Base-by-base conservation (phyloP, 2,329 filamentous ascomycete species). In the Exophiala sp. region DNA sequence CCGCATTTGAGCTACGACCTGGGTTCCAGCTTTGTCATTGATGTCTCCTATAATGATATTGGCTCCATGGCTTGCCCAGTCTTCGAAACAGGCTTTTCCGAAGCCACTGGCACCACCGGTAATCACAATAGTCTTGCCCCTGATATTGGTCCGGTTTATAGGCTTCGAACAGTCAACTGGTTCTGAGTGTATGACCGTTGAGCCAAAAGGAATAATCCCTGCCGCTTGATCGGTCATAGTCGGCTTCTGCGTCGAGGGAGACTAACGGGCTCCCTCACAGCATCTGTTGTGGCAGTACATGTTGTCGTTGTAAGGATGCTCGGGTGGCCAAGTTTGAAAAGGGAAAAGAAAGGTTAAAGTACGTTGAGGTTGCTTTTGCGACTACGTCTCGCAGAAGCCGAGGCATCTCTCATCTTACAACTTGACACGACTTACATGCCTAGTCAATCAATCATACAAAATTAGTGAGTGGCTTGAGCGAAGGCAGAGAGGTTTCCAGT, bases 21-120 rank as follows among this genome's bases (percentile, higher is more conserved):
- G 67, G 59, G 81, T 75, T 20, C 84, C 84, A 8, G 72, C 73
- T 14, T 68, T 59, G 52, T 77, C 73, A 63, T 82, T 79, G 63
- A 88, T 71, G 67, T 88, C 85, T 39, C 83, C 84, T 36, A 88
- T 74, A 59, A 86, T 74, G 43, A 88, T 70, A 59, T 81, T 78
- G 1, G 84, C 83, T 16, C 81, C 81, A 57, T 78, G 71, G 0
- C 67, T 64, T 9, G 82, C 81, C 79, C 80, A 83, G 54, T 74
- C 68, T 34, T 72, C 72, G 35, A 78, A 75, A 64, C 84, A 79
- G 16, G 73, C 75, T 9, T 78, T 77, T 2, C 83, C 83, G 56
- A 85, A 75, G 6, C 82, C 82, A 52, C 80, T 82, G 18, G 84
- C 82, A 24, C 81, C 84, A 42, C 84, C 84, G 0, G 84, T 87